phyloP scores from a whole-genome alignment of 2,329 filamentous ascomycete genomes.

The Colletotrichum limetticola region DNA sequence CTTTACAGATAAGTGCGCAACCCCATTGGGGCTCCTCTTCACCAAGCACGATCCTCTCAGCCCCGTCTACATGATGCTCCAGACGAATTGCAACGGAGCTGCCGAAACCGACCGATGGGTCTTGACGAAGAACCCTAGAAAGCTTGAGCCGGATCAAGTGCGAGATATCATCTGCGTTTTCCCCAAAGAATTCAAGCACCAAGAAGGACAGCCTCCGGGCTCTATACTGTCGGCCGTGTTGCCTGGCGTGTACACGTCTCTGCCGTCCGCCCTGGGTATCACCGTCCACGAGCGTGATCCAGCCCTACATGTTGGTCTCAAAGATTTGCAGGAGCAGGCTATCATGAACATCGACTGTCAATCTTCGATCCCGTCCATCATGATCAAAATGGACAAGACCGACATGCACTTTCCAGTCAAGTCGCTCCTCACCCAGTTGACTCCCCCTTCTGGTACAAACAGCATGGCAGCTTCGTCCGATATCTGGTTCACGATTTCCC shows the following conservation, averaged over 20 bases:
- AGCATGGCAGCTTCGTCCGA: background rate
- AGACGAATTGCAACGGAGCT: background rate
- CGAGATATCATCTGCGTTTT: constrained; percentile 4
- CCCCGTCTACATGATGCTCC: constrained; percentile 7
- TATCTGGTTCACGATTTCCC: constrained; percentile 5
- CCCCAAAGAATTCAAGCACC: background rate
- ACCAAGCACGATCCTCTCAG: background rate
- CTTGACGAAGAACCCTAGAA: constrained; percentile 6
- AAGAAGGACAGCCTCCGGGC: too few species aligned
- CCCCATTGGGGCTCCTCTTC: constrained; percentile 18
- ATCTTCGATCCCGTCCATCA: background rate
- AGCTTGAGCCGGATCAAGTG: constrained; percentile 18
- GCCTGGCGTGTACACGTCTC: constrained; percentile 2
- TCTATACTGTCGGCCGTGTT: background rate
- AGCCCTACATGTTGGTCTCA: background rate
- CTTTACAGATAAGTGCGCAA: constrained; percentile 18
- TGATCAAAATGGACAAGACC: background rate
- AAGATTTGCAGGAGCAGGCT: background rate
- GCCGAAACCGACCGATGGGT: constrained; percentile 22
- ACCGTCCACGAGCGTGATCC: background rate
- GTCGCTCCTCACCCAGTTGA: constrained; percentile 15
- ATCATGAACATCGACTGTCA: background rate
- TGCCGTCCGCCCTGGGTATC: background rate
- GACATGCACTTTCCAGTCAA: constrained; percentile 12
- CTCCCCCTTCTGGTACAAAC: background rate